Evolutionary conservation across 1,139 yeast species (phyloP).

Genomic region (Dujonia santamariae): DNA sequence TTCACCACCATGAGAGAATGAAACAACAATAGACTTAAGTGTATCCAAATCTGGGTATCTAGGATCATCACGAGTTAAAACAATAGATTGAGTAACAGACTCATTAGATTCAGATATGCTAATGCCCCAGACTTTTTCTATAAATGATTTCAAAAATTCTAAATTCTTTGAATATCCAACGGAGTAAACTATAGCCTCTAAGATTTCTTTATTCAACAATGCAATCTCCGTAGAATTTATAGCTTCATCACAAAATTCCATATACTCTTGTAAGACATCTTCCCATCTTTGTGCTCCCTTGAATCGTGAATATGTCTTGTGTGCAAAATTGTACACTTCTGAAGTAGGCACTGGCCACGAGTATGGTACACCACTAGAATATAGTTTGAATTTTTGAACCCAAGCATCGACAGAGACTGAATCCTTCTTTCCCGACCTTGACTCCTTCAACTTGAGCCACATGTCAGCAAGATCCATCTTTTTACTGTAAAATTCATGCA

Average conservation of each 20-base stretch:
- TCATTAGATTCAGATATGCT: slow-evolving; percentile 23
- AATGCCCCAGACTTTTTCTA: slow-evolving; percentile 34
- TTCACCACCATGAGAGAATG: slow-evolving; percentile 29
- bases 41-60: slow-evolving; percentile 26
- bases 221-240: slow-evolving; percentile 10
- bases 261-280: slow-evolving; percentile 22
- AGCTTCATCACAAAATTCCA: slow-evolving; percentile 11
- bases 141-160: slow-evolving; percentile 22
- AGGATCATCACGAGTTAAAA: slow-evolving; percentile 13
- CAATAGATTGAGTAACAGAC: slow-evolving; percentile 8
- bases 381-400: slow-evolving; percentile 32
- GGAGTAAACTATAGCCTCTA: slow-evolving; percentile 27
- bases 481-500: slow-evolving; percentile 30
- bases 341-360: slow-evolving; percentile 2
- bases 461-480: slow-evolving; percentile 39
- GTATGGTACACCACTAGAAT: slow-evolving; percentile 25
- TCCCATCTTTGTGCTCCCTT: slow-evolving; percentile 19
- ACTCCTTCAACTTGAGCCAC: slow-evolving; percentile 37
- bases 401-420: slow-evolving; percentile 23
- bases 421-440: slow-evolving; percentile 12
- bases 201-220: slow-evolving; percentile 21
- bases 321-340: slow-evolving; percentile 1
- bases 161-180: slow-evolving; percentile 30
- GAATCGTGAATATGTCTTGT: slow-evolving; percentile 12
- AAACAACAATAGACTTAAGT: slow-evolving; percentile 27